Percentiles rank a stretch among this genome's conserved stretches.
phyloP scores from a whole-genome alignment of 2,329 filamentous ascomycete species.

The Trichophyton schoenleinii region DNA sequence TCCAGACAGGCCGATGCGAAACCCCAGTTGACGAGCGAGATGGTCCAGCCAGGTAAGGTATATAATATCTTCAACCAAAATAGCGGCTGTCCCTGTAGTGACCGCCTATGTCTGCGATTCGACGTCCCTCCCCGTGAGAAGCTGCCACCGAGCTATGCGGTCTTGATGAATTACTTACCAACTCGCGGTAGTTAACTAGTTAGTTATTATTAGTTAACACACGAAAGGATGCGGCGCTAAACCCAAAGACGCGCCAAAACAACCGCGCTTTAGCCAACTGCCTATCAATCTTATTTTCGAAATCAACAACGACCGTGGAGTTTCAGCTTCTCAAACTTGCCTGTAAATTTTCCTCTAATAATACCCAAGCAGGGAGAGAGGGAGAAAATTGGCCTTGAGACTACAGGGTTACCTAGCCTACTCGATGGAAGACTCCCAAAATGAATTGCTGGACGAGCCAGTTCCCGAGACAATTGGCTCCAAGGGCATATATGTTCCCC shows the following conservation, averaged over 20 bases:
- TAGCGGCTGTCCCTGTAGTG: not conserved
- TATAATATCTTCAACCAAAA: not conserved
- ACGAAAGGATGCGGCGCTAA: slow-evolving; percentile 8
- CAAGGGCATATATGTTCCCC: slow-evolving; percentile 47
- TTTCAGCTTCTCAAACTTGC: not conserved
- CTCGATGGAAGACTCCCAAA: slow-evolving; percentile 24
- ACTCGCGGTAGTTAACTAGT: slow-evolving; percentile 4
- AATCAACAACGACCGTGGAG: not conserved
- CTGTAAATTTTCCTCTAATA: not conserved
- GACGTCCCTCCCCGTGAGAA: not conserved
- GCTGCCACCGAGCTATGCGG: not conserved
- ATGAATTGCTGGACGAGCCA: slow-evolving; percentile 11
- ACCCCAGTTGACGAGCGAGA: not conserved
- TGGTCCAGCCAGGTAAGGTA: not conserved
- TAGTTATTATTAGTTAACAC: not conserved
- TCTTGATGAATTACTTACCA: not conserved
- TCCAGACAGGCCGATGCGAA: too few species aligned
- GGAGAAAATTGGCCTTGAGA: not conserved
- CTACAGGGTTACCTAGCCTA: not conserved
- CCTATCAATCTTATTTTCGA: not conserved
- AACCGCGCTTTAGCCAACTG: not conserved
- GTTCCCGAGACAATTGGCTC: slow-evolving; percentile 25
- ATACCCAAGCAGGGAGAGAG: not conserved
- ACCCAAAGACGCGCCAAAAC: slow-evolving; percentile 8
- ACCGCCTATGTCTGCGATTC: not conserved